These are phyloP conservation scores for Solanum hybrid DNA, from an alignment of 305 asterid species.

Conservation along the genomic window DNA sequence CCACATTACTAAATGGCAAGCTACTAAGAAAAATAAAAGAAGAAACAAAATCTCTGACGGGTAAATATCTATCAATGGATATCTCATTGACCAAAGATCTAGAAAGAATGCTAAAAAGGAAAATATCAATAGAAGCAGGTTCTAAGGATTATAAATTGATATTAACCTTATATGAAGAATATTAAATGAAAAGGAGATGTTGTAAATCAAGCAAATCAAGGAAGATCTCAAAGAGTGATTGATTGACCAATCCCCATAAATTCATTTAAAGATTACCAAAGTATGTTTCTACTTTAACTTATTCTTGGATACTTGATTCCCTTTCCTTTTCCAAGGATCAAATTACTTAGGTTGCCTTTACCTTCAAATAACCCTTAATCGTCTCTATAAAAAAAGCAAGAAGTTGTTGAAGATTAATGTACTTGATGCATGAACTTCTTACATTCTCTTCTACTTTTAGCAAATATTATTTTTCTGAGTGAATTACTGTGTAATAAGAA, in stretches of 20 bases:
- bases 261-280: background rate
- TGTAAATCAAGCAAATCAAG: background rate
- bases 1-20: too few species aligned
- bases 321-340: background rate
- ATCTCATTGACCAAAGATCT: too few species aligned
- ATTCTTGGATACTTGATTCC: background rate
- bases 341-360: background rate
- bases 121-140: too few species aligned
- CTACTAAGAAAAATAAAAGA: too few species aligned
- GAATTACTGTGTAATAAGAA: background rate
- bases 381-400: background rate
- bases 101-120: too few species aligned
- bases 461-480: too few species aligned
- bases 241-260: background rate
- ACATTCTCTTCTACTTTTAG: background rate
- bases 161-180: too few species aligned
- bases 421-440: background rate
- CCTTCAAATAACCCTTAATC: background rate
- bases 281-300: too few species aligned
- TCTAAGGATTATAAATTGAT: background rate
- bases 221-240: background rate
- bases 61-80: too few species aligned
- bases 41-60: too few species aligned
- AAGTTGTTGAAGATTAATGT: too few species aligned
- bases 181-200: too few species aligned